Evolutionary conservation across 2,329 filamentous ascomycete genomes (phyloP), one percentile per base, ranked within the genome.

Genomic region (Neoarthrinium moseri): DNA sequence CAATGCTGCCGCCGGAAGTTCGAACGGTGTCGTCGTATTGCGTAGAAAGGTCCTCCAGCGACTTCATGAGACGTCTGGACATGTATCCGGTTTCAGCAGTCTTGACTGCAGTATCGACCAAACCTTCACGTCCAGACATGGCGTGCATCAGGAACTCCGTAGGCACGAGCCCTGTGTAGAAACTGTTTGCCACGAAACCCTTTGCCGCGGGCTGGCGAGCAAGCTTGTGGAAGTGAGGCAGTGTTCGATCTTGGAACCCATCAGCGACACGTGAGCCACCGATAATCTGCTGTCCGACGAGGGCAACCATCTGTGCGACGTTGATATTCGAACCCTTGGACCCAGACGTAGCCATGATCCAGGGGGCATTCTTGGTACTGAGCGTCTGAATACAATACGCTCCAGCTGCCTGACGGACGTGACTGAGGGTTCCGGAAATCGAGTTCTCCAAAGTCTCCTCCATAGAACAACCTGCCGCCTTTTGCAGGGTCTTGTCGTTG

Each of bases 1-100:
- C 91, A 50, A 99, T 87, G 24, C 84, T 85, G 6, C 88, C 88
- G 2, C 86, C 86, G 1, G 91, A 96, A 22, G 92, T 97, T 46
- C 94, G 83, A 1, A 99, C 92, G 0, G 94, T 99, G 58, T 95
- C 83, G 59, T 99, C 94, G 59, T 99, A 99, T 58, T 91, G 84
- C 1, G 89, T 90, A 1, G 91, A 96, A 3, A 97, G 72, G 73
- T 99, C 94, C 64, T 99, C 94, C 39, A 99, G 71, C 3, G 90
- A 96, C 69, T 99, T 99, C 92, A 99, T 99, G 63, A 99, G 68
- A 56, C 94, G 85, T 70, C 94, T 86, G 52, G 92, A 97, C 94
- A 99, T 99, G 71, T 99, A 99, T 53, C 94, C 94, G 10, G 94
- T 99, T 68, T 99, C 94, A 43, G 94, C 94, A 43, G 94, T 99